A percentile compares a stretch with the other conserved stretches of the same genome.
Conservation (phyloP, 257 asterid species). For the Craterostigma plantagineum region DNA sequence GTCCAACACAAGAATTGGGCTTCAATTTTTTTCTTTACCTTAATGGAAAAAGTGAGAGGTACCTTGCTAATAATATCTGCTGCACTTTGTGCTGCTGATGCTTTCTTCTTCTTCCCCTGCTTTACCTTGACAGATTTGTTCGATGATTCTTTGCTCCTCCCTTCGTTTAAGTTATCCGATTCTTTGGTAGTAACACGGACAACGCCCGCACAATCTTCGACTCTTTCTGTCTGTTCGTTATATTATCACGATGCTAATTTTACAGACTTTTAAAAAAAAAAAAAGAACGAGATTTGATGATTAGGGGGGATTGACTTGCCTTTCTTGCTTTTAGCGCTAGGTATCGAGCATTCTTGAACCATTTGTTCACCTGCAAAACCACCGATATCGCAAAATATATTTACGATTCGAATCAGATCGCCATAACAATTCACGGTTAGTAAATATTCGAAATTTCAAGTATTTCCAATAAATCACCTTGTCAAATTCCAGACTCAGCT, state of each 20-base stretch:
- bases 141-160: too few species aligned
- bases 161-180: too few species aligned
- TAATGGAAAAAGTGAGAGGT: too few species aligned
- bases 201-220: too few species aligned
- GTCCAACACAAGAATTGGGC: background rate
- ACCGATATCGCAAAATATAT: slow-evolving; percentile 3
- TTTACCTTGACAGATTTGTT: too few species aligned
- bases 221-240: too few species aligned
- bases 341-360: slow-evolving; percentile 98
- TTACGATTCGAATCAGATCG: background rate
- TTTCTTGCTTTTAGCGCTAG: slow-evolving; percentile 84
- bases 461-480: slow-evolving; percentile 43
- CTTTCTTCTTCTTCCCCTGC: too few species aligned
- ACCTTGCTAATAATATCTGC: too few species aligned
- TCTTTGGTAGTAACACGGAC: too few species aligned
- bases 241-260: background rate
- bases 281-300: background rate
- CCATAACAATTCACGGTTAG: background rate
- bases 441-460: background rate
- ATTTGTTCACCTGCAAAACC: slow-evolving; percentile 76
- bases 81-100: too few species aligned
- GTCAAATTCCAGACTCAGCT: slow-evolving; percentile 62
- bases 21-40: too few species aligned
- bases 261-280: background rate
- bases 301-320: slow-evolving; percentile 23